These are phyloP conservation scores for Phaeosphaeria sp. DNA, from an alignment of 2,329 filamentous ascomycete species.

Conservation along the genomic window DNA sequence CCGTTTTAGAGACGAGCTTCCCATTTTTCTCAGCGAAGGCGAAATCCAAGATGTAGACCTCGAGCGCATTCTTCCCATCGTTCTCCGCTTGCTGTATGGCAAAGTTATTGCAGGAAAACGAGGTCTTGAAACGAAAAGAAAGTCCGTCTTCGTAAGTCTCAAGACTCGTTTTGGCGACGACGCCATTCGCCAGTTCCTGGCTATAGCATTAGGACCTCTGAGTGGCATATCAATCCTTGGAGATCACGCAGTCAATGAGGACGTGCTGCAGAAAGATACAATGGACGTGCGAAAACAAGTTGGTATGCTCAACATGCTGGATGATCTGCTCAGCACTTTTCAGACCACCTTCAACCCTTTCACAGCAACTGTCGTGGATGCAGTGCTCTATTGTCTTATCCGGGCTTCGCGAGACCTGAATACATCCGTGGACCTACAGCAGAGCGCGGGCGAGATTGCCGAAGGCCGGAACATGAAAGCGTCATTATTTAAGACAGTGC, in stretches of 20 bases:
- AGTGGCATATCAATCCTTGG: constrained; percentile 66
- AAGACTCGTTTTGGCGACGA: constrained; percentile 72
- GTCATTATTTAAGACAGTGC: constrained; percentile 70
- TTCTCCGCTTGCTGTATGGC: constrained; percentile 88
- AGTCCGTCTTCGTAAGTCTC: constrained; percentile 75
- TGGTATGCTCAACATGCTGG: constrained; percentile 90
- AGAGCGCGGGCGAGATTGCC: constrained; percentile 36
- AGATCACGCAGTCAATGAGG: constrained; percentile 56
- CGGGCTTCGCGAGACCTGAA: constrained; percentile 61
- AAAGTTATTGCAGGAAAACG: constrained; percentile 84
- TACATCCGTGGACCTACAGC: constrained; percentile 37
- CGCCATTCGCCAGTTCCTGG: constrained; percentile 81
- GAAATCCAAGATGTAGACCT: constrained; percentile 77
- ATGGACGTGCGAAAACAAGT: constrained; percentile 79
- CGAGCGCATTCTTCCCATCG: constrained; percentile 77
- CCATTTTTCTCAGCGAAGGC: constrained; percentile 76
- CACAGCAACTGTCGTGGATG: constrained; percentile 72
- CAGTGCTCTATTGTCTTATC: constrained; percentile 82
- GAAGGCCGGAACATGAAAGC: constrained; percentile 38
- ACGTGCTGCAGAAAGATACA: constrained; percentile 56
- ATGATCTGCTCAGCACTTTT: constrained; percentile 84
- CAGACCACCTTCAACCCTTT: constrained; percentile 75
- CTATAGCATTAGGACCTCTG: constrained; percentile 79
- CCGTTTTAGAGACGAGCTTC: constrained; percentile 91
- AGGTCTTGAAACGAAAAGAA: constrained; percentile 80